phyloP scores from a whole-genome alignment of 2,329 filamentous ascomycete genomes.

The Akanthomyces uredinophilus region DNA sequence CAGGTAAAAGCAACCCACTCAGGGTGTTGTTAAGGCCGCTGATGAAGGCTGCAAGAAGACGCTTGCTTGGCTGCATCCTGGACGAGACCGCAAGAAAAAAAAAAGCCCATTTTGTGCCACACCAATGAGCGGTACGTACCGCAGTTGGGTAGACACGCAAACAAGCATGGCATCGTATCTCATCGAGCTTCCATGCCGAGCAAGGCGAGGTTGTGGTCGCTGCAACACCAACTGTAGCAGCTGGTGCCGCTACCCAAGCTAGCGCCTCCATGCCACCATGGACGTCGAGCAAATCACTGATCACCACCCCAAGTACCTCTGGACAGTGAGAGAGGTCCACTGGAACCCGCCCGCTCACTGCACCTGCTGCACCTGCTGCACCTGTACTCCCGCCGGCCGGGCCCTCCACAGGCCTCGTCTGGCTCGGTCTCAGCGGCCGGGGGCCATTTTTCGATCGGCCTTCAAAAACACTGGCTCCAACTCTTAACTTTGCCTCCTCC shows the following conservation, averaged over 20 bases:
- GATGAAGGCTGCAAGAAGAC: too few relatives aligned
- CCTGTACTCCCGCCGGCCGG: neutral
- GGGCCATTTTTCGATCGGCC: constrained; percentile 8
- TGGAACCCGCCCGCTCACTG: neutral
- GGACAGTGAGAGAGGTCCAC: neutral
- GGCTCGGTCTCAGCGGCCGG: neutral
- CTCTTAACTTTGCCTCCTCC: constrained; percentile 7
- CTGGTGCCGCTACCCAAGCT: neutral
- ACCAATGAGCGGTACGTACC: neutral
- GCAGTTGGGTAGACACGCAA: neutral
- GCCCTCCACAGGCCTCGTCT: neutral
- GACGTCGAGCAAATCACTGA: neutral
- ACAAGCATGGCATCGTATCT: neutral
- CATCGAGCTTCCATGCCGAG: neutral
- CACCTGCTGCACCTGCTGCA: neutral
- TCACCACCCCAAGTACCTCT: neutral
- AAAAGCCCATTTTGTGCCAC: neutral
- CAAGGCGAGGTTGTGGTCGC: neutral
- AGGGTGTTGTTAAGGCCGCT: neutral
- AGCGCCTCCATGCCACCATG: neutral
- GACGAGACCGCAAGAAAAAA: neutral
- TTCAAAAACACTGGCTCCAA: constrained; percentile 9
- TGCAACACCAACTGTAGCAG: neutral
- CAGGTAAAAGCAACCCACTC: neutral
- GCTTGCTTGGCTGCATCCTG: neutral